phyloP scores from a whole-genome alignment of 2,329 filamentous ascomycete genomes.

The Epichloe aotearoae region DNA sequence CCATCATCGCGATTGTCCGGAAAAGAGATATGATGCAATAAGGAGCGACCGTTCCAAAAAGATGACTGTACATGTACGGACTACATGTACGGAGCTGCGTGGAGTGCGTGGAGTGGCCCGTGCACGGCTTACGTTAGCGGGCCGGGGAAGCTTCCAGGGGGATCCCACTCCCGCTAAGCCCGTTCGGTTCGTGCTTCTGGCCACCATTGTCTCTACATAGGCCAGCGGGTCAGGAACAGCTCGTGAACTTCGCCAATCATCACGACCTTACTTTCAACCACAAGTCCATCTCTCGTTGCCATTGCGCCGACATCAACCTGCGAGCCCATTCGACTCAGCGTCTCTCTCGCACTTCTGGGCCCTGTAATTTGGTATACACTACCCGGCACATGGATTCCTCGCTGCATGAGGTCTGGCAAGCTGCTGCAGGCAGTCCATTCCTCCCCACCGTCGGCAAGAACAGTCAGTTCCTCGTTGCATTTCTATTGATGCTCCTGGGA shows the following conservation, averaged over 20 bases:
- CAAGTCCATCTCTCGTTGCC: background rate
- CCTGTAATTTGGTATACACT: background rate
- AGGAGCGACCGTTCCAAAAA: background rate
- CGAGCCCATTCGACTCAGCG: background rate
- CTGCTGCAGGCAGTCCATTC: constrained; percentile 78
- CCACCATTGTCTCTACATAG: constrained; percentile 20
- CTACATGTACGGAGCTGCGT: background rate
- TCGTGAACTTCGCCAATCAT: constrained; percentile 1
- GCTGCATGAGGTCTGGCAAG: constrained; percentile 85
- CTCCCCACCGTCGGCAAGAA: constrained; percentile 67
- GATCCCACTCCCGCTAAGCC: constrained; percentile 16
- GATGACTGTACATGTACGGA: too few species aligned
- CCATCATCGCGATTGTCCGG: background rate
- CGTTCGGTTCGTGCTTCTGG: constrained; percentile 14
- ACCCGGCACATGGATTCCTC: constrained; percentile 57
- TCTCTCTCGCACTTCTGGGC: background rate
- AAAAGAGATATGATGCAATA: background rate
- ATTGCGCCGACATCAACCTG: background rate
- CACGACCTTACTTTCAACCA: background rate
- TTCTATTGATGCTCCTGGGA: constrained; percentile 59
- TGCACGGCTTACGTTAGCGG: constrained; percentile 19
- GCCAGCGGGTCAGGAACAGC: constrained; percentile 9
- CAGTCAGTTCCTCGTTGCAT: constrained; percentile 71
- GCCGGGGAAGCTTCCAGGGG: background rate
- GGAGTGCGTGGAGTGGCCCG: constrained; percentile 7